Evolutionary conservation across 2,329 filamentous ascomycete genomes (phyloP), one percentile per base, ranked within the genome.

Genomic region (Chrysoporthe puriensis): DNA sequence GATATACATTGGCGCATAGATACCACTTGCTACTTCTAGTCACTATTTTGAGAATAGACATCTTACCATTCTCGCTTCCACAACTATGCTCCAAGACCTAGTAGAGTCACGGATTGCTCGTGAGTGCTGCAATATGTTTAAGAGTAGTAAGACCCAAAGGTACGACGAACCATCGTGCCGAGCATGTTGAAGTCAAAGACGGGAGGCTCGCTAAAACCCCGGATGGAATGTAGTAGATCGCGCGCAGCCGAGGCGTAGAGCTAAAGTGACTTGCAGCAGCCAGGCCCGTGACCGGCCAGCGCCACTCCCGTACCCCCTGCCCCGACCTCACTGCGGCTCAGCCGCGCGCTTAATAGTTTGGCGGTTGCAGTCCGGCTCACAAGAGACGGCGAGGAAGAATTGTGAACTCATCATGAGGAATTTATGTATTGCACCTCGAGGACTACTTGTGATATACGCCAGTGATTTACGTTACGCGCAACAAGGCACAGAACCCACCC

Each of bases 1-100:
- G 46, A 62, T 61, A 66, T 52, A 63, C 44, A 59, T 54, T 60
- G 50, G 64, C 40, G 44, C 21, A 58, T 63, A 58, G 64, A 66
- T 59, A 59, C 58, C 59, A 43, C 52, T 52, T 66, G 34, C 34
- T 58, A 59, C 43, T 58, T 66, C 34, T 56, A 66, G 57, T 44
- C 46, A 44, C 36, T 61, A 66, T 60, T 42, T 66, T 26, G 57
- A 61, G 58, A 61, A 52, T 52, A 66, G 46, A 61, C 26, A 48
- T 66, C 42, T 16, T 66, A 54, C 57, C 57, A 44, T 62, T 56
- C 36, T 63, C 61, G 40, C 34, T 18, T 9, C 50, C 18, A 62
- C 44, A 50, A 58, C 14, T 26, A 34, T 26, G 50, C 50, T 8
- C 34, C 18, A 40, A 40, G 36, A 9, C 36, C 36, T 40, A 40